Percentiles rank a stretch among this genome's conserved stretches.
These are phyloP conservation scores for Debaryomyces subglobosus DNA, from an alignment of 1,139 yeast genomes.

Conservation along the genomic window DNA sequence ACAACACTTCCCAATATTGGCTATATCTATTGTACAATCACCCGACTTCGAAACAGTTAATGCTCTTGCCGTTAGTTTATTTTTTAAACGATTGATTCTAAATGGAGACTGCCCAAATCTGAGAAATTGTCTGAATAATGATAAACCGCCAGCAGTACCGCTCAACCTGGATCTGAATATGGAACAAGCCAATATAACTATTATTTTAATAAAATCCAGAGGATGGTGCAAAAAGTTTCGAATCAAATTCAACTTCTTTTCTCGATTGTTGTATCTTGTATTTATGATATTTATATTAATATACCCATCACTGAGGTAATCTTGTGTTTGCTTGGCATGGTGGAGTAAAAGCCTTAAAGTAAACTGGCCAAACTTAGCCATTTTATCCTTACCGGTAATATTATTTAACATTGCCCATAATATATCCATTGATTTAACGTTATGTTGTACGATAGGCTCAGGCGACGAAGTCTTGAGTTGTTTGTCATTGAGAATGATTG, in stretches of 20 bases:
- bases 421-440: slow-evolving; percentile 36
- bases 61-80: slow-evolving; percentile 14
- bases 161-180: slow-evolving; percentile 40
- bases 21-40: background rate
- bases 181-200: slow-evolving; percentile 35
- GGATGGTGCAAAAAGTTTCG: slow-evolving; percentile 47
- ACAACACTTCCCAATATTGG: slow-evolving; percentile 28
- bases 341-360: slow-evolving; percentile 54
- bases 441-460: background rate
- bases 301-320: slow-evolving; percentile 36
- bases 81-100: slow-evolving; percentile 38
- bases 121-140: slow-evolving; percentile 66
- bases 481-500: slow-evolving; percentile 2
- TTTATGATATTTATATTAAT: slow-evolving; percentile 35
- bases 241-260: slow-evolving; percentile 37
- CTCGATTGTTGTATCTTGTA: slow-evolving; percentile 35
- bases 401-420: slow-evolving; percentile 55
- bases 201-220: slow-evolving; percentile 38
- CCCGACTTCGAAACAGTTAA: slow-evolving; percentile 1
- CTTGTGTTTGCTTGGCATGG: slow-evolving; percentile 48
- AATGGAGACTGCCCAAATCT: slow-evolving; percentile 77
- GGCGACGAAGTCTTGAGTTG: background rate
- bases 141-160: slow-evolving; percentile 54
- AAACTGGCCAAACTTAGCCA: slow-evolving; percentile 68
- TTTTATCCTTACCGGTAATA: slow-evolving; percentile 68